These are phyloP conservation scores for Chaetoceros tenuissimus DNA, from an alignment of 108 stramenopile genomes.

Conservation along the genomic window DNA sequence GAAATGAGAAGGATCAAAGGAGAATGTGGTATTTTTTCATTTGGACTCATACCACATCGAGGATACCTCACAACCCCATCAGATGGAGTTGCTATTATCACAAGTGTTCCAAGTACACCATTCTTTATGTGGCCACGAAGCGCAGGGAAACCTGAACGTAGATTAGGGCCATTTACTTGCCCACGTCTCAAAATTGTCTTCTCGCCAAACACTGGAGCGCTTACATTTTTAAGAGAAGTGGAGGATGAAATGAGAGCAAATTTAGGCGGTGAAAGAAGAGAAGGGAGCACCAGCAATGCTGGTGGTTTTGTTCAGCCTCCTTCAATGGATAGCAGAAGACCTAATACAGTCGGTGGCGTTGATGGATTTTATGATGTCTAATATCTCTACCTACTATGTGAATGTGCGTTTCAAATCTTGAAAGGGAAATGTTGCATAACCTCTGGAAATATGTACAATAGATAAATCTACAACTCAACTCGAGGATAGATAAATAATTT, in stretches of 20 bases:
- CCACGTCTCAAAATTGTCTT: slow-evolving; percentile 76
- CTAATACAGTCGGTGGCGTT: neutral
- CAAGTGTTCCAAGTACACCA: slow-evolving; percentile 71
- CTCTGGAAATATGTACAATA: too few species aligned
- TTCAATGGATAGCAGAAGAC: neutral
- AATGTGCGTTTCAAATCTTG: too few species aligned
- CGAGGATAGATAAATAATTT: too few species aligned
- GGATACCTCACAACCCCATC: slow-evolving; percentile 58
- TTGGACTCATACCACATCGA: slow-evolving; percentile 47
- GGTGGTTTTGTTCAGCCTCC: neutral
- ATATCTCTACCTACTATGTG: too few species aligned
- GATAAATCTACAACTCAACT: too few species aligned
- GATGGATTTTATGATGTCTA: neutral
- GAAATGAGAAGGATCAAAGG: slow-evolving; percentile 42
- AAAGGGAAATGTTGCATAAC: too few species aligned
- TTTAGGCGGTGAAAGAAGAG: neutral
- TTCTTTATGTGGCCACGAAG: slow-evolving; percentile 84
- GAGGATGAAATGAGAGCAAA: slow-evolving; percentile 65
- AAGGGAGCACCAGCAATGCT: neutral
- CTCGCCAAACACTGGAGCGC: slow-evolving; percentile 62
- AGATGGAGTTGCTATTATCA: slow-evolving; percentile 76
- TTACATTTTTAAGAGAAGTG: slow-evolving; percentile 72
- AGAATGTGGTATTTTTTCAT: slow-evolving; percentile 24
- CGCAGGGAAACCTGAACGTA: slow-evolving; percentile 73
- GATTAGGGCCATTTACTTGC: slow-evolving; percentile 57